Conservation (phyloP, 2,329 filamentous ascomycete species). For the Cylindrodendrum hubeiense region DNA sequence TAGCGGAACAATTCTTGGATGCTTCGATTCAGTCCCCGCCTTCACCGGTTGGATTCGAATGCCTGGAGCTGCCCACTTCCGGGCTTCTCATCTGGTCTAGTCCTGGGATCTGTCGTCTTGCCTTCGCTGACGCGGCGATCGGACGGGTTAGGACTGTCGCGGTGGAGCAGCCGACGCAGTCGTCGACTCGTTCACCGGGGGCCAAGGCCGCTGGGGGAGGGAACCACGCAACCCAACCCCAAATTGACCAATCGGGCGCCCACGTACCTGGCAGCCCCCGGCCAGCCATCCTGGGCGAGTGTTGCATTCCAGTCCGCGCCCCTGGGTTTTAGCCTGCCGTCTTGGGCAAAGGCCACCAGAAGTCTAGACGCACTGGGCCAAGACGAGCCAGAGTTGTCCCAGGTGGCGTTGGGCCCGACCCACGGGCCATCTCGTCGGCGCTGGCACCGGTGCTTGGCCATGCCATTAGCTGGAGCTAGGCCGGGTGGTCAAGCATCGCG, state of each 20-base stretch:
- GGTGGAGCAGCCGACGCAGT: slow-evolving; percentile 17
- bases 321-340: slow-evolving; percentile 13
- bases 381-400: not conserved
- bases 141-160: slow-evolving; percentile 1
- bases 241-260: slow-evolving; percentile 35
- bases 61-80: slow-evolving; percentile 2
- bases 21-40: slow-evolving; percentile 6
- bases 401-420: slow-evolving; percentile 7
- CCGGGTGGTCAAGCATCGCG: not conserved
- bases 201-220: slow-evolving; percentile 15
- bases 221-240: not conserved
- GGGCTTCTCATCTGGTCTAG: not conserved
- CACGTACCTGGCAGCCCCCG: slow-evolving; percentile 42
- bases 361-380: not conserved
- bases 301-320: slow-evolving; percentile 10
- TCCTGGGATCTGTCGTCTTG: not conserved
- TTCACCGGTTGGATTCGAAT: slow-evolving; percentile 1
- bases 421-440: slow-evolving; percentile 24
- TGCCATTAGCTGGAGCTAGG: slow-evolving; percentile 12
- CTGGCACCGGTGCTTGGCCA: slow-evolving; percentile 30
- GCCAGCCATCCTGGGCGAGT: not conserved
- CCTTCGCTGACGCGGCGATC: slow-evolving; percentile 20
- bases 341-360: slow-evolving; percentile 11
- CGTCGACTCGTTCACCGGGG: slow-evolving; percentile 20
- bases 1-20: not conserved